Evolutionary conservation across 352 stramenopile genomes (phyloP), one percentile per base, ranked within the genome.

Genomic region (Halophytophthora batemanensis): DNA sequence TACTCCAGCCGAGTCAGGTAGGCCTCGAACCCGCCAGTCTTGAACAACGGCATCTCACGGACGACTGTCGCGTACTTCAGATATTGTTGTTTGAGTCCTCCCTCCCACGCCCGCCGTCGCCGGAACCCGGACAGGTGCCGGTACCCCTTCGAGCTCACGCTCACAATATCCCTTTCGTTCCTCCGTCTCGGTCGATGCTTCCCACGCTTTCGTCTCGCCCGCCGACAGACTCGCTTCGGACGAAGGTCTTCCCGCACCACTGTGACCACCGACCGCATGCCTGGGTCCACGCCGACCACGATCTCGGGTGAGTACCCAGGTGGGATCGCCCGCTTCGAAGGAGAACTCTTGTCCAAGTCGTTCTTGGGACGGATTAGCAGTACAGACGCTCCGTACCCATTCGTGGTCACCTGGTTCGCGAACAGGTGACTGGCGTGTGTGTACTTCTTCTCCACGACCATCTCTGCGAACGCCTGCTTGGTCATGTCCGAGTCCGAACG

Each of bases 41-140:
- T 64, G 44, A 64, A 64, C 17, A 49, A 64, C 1, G 56, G 48
- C 49, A 58, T 64, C 14, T 18, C 45, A n/a, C n/a, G 36, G 2
- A 60, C 29, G 31, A 60, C 14, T 25, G 23, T 21, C 39, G 23
- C 38, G 21, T 60, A 53, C 53, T n/a, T n/a, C n/a, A n/a, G n/a
- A n/a, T n/a, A n/a, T n/a, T n/a, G n/a, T 50, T 29, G n/a, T n/a
- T n/a, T n/a, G n/a, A n/a, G n/a, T n/a, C n/a, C n/a, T n/a, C n/a
- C n/a, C n/a, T n/a, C n/a, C 44, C 44, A 50, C 31, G 44, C 28
- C 18, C 44, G 44, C 19, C 12, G 18, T 18, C 28, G 19, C 10
- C 15, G 21, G 44, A 50, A 50, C n/a, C 44, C 44, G 15, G 44
- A 28, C 31, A 50, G 7, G 28, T 50, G 44, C 12, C 44, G 28